A percentile compares a stretch with the other conserved stretches of the same genome.
Evolutionary conservation across 441 rosid species (phyloP).

Genomic region (Daphne laureola): DNA sequence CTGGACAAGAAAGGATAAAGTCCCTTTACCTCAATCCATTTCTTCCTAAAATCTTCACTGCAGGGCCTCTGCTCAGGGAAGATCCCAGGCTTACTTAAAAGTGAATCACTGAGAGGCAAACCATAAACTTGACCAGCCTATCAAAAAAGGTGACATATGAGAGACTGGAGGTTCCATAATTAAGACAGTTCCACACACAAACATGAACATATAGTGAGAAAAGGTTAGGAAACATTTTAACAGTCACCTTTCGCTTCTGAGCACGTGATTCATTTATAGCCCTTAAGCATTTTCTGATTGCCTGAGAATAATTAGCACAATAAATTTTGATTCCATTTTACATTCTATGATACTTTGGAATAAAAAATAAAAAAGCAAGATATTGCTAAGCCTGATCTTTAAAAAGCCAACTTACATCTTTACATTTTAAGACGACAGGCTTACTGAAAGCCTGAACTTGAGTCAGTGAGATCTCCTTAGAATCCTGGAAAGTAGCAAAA

Average conservation of each 20-base stretch:
- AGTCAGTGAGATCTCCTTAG: constrained; percentile 59
- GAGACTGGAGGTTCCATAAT: not conserved
- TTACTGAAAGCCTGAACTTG: constrained; percentile 59
- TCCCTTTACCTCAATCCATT: constrained; percentile 84
- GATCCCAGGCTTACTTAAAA: constrained; percentile 66
- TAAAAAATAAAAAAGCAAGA: constrained; percentile 1
- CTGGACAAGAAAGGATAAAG: not conserved
- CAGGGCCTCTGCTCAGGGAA: constrained; percentile 83
- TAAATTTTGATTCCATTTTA: constrained; percentile 9
- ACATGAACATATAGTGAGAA: constrained; percentile 5
- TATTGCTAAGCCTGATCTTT: constrained; percentile 13
- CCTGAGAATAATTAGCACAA: constrained; percentile 33
- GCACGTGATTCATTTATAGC: constrained; percentile 97
- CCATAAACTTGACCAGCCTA: constrained; percentile 99
- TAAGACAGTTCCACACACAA: constrained; percentile 18
- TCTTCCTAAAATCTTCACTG: constrained; percentile 81
- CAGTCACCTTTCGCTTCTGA: constrained; percentile 86
- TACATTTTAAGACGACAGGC: constrained; percentile 71
- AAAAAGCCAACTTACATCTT: constrained; percentile 57
- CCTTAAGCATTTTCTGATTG: constrained; percentile 78
- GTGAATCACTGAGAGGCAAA: constrained; percentile 76
- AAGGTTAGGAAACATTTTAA: not conserved
- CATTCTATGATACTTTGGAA: not conserved
- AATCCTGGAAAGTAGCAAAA: constrained; percentile 50
- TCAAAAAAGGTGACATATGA: constrained; percentile 14